These are phyloP conservation scores for Metroxylon sagu DNA, from an alignment of 176 grass and related monocot genomes.

Conservation along the genomic window DNA sequence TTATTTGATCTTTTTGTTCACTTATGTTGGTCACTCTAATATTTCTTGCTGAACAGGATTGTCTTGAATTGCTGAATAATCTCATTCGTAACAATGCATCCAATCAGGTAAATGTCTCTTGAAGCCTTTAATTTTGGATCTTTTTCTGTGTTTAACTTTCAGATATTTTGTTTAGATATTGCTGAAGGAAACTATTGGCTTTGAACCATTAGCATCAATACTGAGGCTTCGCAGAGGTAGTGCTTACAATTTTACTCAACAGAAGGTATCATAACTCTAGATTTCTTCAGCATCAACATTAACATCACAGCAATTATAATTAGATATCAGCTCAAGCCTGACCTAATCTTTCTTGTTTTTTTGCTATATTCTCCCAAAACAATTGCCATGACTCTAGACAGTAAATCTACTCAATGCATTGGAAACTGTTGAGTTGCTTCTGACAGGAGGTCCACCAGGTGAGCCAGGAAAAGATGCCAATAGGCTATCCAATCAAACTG, in stretches of 20 bases:
- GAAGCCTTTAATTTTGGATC: slow-evolving; percentile 13
- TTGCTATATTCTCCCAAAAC: too few species aligned
- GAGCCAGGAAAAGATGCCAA: slow-evolving; percentile 72
- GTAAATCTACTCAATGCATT: slow-evolving; percentile 92
- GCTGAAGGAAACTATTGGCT: slow-evolving; percentile 94
- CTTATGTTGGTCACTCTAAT: too few species aligned
- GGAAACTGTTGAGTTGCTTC: slow-evolving; percentile 88
- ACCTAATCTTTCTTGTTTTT: too few species aligned
- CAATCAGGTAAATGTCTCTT: slow-evolving; percentile 63
- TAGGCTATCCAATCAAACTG: slow-evolving; percentile 84
- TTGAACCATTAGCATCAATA: slow-evolving; percentile 94
- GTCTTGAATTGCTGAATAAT: slow-evolving; percentile 94
- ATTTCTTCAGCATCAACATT: slow-evolving; percentile 1
- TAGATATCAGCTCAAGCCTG: too few species aligned
- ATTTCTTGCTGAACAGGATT: slow-evolving; percentile 48
- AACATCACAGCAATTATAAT: neutral
- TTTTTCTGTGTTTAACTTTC: slow-evolving; percentile 11
- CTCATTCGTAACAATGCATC: slow-evolving; percentile 76
- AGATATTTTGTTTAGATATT: slow-evolving; percentile 53
- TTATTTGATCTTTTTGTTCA: too few species aligned
- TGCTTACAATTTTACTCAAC: slow-evolving; percentile 99
- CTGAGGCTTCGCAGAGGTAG: slow-evolving; percentile 94
- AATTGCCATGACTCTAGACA: slow-evolving; percentile 59
- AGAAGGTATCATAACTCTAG: slow-evolving; percentile 52
- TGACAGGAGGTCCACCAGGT: slow-evolving; percentile 40